Evolutionary conservation across 1,139 yeast genomes (phyloP), one percentile per base, ranked within the genome.

Genomic region (Candida sp.): DNA sequence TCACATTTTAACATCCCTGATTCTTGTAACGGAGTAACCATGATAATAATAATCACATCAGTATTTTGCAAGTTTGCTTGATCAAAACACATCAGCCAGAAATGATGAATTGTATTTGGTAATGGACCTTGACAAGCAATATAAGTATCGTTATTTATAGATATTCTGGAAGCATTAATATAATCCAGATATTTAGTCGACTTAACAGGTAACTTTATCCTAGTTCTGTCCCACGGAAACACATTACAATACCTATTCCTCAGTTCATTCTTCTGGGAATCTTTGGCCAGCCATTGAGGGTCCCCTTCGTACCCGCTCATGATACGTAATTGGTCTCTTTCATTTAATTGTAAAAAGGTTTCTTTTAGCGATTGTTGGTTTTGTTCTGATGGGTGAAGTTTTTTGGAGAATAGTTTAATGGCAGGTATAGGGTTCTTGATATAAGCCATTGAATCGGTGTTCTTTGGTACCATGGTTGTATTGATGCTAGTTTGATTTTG

Each of bases 11-110:
- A 78, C 40, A 73, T 63, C 3, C 75, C 70, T 22, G 70, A 66
- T 57, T 89, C 96, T 12, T 62, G 62, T 41, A 90, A 62, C 0
- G 96, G 95, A 0, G 99, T 91, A 38, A 93, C 81, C 98, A 91
- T 93, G 9, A 88, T 84, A 7, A 93, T 71, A 1, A 84, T 79
- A 1, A 87, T 74, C 2, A 65, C 56, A 33, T 68, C 66, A 3
- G 68, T 66, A 23, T 60, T 49, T 55, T 66, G 63, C 21, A 54
- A 61, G 37, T 58, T 64, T 12, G 75, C 62, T 49, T 77, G 73
- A 40, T 74, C 68, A 50, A 73, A 78, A 34, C 87, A 81, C 96
- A 89, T 89, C 45, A 84, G 82, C 99, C 97, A 91, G 58, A 88
- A 89, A 55, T 87, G 91, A 33, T 67, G 73, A 43, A 72, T 67